Base-by-base conservation (phyloP, 352 stramenopile species). In the Pythium grandisporangium region DNA sequence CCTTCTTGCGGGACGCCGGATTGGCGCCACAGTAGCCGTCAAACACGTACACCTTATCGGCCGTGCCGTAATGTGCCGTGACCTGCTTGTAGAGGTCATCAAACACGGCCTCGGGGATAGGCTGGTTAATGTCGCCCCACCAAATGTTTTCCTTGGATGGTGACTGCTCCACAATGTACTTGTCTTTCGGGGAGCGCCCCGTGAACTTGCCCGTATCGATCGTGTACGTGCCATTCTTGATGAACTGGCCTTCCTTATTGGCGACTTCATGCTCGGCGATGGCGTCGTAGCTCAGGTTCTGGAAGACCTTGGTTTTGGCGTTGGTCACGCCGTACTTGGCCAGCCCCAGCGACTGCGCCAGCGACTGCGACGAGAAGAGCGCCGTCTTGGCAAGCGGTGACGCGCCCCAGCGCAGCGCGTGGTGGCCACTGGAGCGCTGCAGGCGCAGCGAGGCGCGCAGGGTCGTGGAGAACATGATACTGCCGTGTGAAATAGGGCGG, bases 161-260 rank as follows among this genome's bases (percentile, higher is more conserved):
- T 30, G 59, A 60, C 61, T 98, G 91, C 55, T 96, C 78, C 19
- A 99, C 96, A 45, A 98, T 90, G 72, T 89, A 99, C 72, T 98
- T 98, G 77, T 99, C 95, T 74, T 98, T 97, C 43, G 96, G 96
- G 57, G 91, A 98, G 41, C 95, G 89, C 50, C 96, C 96, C 16
- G 96, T 99, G 73, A 98, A 99, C 64, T 98, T 98, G 51, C 96
- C 95, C 39, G 96, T 99, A 65, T 98, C 95, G 37, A 99, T 96
- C 23, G 83, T 86, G 64, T 98, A 98, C 38, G 94, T 98, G 55
- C 93, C 87, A 30, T 92, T 89, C 39, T 85, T 89, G 37, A 96
- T 66, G 34, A 95, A 82, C 52, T 74, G 35, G 37, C 84, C 73
- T 69, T 99, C 95, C 23, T 93, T 86, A 71, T 98, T 98, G 32